phyloP scores from a whole-genome alignment of 1,284 basidiomycete genomes.

The Naganishia liquefaciens region DNA sequence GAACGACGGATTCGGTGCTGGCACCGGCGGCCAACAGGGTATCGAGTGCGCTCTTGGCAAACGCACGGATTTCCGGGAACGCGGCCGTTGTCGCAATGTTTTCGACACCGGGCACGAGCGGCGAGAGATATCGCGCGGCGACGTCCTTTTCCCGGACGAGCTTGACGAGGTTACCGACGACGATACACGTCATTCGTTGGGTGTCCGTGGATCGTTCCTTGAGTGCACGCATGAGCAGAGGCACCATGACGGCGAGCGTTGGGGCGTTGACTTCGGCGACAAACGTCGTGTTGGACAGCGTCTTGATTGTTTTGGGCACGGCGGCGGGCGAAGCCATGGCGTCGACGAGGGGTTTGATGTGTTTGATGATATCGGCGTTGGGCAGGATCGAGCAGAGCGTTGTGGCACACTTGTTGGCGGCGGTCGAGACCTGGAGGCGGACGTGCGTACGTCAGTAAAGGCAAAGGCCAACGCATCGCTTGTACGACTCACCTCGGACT shows the following conservation, averaged over 20 bases:
- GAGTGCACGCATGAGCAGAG: conserved; percentile 85
- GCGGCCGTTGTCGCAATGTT: conserved; percentile 88
- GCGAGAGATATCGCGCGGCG: conserved; percentile 84
- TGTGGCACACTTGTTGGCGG: conserved; percentile 90
- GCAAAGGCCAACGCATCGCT: too few relatives aligned
- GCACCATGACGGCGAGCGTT: conserved; percentile 92
- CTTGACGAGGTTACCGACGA: conserved; percentile 97
- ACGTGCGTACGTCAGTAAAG: background rate
- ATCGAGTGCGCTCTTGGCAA: conserved; percentile 74
- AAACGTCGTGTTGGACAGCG: conserved; percentile 86
- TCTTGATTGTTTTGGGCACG: conserved; percentile 93
- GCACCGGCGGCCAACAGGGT: conserved; percentile 79
- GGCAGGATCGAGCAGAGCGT: conserved; percentile 87
- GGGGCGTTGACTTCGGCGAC: conserved; percentile 97
- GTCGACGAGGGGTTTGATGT: conserved; percentile 87
- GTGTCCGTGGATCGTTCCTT: conserved; percentile 97
- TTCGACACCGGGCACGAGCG: conserved; percentile 86
- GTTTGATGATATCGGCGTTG: conserved; percentile 89
- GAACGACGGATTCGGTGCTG: conserved; percentile 65
- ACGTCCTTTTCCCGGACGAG: conserved; percentile 89
- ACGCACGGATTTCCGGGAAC: conserved; percentile 95
- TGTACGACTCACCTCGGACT: conserved; percentile 70
- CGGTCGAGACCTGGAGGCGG: conserved; percentile 69
- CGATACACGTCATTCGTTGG: conserved; percentile 77
- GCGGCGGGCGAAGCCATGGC: conserved; percentile 85